phyloP scores from a whole-genome alignment of 2,329 filamentous ascomycete genomes.

The Trematosphaeria pertusa region DNA sequence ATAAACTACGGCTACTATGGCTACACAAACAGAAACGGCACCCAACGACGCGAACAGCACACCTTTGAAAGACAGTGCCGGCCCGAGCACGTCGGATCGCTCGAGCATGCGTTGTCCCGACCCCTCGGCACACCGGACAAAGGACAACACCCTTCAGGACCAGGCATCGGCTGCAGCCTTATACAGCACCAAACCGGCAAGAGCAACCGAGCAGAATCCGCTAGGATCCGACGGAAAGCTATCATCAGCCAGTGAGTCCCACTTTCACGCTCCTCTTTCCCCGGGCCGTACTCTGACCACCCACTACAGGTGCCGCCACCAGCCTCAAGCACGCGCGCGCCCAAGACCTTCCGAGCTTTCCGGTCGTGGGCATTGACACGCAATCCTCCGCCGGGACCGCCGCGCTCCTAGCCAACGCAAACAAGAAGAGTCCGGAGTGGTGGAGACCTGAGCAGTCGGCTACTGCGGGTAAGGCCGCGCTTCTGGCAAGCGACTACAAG shows the following conservation, averaged over 20 bases:
- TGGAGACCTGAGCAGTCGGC: conserved; percentile 69
- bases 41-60: conserved; percentile 29
- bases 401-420: conserved; percentile 75
- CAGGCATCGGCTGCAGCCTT: conserved; percentile 68
- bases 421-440: conserved; percentile 68
- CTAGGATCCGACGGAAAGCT: conserved; percentile 63
- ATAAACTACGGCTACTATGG: too few species aligned
- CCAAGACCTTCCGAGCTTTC: conserved; percentile 76
- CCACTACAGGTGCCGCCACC: conserved; percentile 62
- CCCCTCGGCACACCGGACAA: conserved; percentile 51
- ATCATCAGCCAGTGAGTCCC: conserved; percentile 61
- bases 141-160: conserved; percentile 50
- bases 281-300: conserved; percentile 20
- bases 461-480: conserved; percentile 66
- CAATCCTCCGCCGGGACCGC: conserved; percentile 74
- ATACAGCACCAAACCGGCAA: conserved; percentile 57
- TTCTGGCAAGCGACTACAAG: conserved; percentile 66
- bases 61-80: conserved; percentile 27
- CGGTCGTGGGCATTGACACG: conserved; percentile 67
- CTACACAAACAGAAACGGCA: conserved; percentile 30
- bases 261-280: conserved; percentile 3
- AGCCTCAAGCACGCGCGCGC: conserved; percentile 76
- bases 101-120: conserved; percentile 48
- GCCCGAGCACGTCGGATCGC: neutral
- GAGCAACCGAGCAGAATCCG: conserved; percentile 38